Evolutionary conservation across 495 filamentous ascomycete species (phyloP), one percentile per base, ranked within the genome.

Genomic region (Penicillium macrosclerotiorum): DNA sequence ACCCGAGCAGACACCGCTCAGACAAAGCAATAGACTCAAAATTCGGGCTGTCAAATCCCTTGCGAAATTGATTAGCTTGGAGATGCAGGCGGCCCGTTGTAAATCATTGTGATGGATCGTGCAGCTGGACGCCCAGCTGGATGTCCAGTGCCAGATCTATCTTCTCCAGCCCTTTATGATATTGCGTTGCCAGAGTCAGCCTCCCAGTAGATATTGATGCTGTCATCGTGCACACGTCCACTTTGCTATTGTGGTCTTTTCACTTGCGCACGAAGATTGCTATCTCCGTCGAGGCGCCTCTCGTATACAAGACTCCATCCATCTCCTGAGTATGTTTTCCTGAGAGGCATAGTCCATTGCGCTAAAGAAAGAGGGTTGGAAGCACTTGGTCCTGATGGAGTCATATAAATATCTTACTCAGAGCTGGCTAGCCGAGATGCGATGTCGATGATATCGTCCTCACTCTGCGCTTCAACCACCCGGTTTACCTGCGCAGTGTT

Each of bases 401-500:
- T 24, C 17, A 47, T 30, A 39, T 42, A 8, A 11, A 39, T 37
- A 16, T 31, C 45, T 58, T 49, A 74, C 13, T 68, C 65, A 47
- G 67, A 64, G 13, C 73, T 72, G 17, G 74, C 72, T 48, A 95
- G 62, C 70, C 80, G 86, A 49, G 76, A 66, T 42, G 88, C 86
- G 24, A 95, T 80, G 13, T 81, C 80, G 46, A 81, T 81, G 56
- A 96, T 61, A 37, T 94, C 90, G 32, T 93, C 88, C 6, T 82
- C 73, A 8, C 72, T 76, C 43, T 89, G 79, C 14, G 95, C 79
- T 64, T 95, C 89, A 40, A 96, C 74, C 6, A 95, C 83, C 47
- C 79, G 81, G 22, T 84, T 84, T 20, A 89, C 88, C 69, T 95
- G 89, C 8, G 87, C 85, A 41, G 87, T 90, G 56, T 85, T 94